Evolutionary conservation across 2,329 filamentous ascomycete genomes (phyloP).

Genomic region (Sclerotinia glacialis): DNA sequence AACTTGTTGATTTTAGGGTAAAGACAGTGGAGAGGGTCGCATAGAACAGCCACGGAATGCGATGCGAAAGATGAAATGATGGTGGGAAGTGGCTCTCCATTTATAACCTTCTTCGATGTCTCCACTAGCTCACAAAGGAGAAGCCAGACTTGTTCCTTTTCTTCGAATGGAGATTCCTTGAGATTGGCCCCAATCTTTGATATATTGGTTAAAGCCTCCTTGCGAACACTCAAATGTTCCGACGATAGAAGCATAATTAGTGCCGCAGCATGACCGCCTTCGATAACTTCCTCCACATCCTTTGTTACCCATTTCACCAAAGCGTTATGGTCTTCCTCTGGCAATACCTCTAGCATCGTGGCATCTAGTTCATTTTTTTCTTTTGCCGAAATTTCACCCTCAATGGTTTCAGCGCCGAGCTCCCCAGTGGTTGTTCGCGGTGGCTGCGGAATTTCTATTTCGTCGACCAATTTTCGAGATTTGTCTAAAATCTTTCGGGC

Average conservation of each 20-base stretch:
- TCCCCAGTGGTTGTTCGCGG: neutral
- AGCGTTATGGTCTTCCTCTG: conserved; percentile 47
- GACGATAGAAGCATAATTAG: conserved; percentile 76
- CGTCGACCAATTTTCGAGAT: conserved; percentile 34
- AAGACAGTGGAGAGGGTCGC: conserved; percentile 74
- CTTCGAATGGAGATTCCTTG: conserved; percentile 67
- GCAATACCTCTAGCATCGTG: conserved; percentile 25
- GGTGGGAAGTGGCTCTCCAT: conserved; percentile 62
- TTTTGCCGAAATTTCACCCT: conserved; percentile 18
- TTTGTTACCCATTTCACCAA: conserved; percentile 70
- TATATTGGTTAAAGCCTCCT: conserved; percentile 70
- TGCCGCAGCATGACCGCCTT: conserved; percentile 68
- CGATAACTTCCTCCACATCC: conserved; percentile 72
- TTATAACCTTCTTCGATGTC: conserved; percentile 58
- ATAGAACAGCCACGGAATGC: conserved; percentile 66
- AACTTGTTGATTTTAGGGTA: conserved; percentile 87
- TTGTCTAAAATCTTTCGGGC: conserved; percentile 32
- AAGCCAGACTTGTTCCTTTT: conserved; percentile 75
- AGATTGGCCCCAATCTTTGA: conserved; percentile 62
- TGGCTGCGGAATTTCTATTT: conserved; percentile 29
- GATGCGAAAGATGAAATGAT: conserved; percentile 73
- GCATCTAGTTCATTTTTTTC: conserved; percentile 27
- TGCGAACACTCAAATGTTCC: conserved; percentile 69
- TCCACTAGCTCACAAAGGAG: conserved; percentile 78
- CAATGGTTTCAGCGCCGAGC: neutral